These are phyloP conservation scores for Cryptococcus amylolentus DNA, from an alignment of 1,284 basidiomycete genomes.

Conservation along the genomic window DNA sequence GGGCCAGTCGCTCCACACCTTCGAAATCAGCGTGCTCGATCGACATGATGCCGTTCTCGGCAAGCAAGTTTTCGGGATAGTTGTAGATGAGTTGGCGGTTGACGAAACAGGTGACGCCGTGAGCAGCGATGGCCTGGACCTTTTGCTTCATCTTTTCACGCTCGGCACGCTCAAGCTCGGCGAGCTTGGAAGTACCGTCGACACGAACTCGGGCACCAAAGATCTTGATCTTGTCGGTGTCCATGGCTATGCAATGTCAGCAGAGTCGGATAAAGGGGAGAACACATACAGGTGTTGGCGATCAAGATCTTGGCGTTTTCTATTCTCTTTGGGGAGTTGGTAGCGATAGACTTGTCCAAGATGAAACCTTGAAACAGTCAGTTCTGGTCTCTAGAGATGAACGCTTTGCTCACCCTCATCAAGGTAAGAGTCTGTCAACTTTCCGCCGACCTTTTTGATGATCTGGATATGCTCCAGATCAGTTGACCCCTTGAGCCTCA, in stretches of 20 bases:
- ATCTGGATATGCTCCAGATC: conserved; percentile 99
- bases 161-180: conserved; percentile 97
- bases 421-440: conserved; percentile 96
- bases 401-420: conserved; percentile 69
- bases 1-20: conserved; percentile 90
- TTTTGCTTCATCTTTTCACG: conserved; percentile 99
- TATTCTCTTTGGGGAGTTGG: conserved; percentile 90
- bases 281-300: conserved; percentile 82
- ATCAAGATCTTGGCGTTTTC: conserved; percentile 97
- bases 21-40: conserved; percentile 99
- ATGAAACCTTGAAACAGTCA: conserved; percentile 71
- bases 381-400: conserved; percentile 1
- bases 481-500: conserved; percentile 89
- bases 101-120: conserved; percentile 97
- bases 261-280: neutral
- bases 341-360: conserved; percentile 92
- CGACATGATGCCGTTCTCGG: conserved; percentile 90
- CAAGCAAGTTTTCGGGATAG: conserved; percentile 91
- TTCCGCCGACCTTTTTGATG: conserved; percentile 99
- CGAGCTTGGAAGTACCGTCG: conserved; percentile 91
- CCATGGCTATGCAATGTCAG: conserved; percentile 70
- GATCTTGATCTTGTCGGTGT: conserved; percentile 99
- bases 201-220: conserved; percentile 96
- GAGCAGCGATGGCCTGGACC: conserved; percentile 88
- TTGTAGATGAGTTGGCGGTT: conserved; percentile 99